Conservation (phyloP, 192 early-diverging fungal genomes). For the Coemansia sp. region DNA sequence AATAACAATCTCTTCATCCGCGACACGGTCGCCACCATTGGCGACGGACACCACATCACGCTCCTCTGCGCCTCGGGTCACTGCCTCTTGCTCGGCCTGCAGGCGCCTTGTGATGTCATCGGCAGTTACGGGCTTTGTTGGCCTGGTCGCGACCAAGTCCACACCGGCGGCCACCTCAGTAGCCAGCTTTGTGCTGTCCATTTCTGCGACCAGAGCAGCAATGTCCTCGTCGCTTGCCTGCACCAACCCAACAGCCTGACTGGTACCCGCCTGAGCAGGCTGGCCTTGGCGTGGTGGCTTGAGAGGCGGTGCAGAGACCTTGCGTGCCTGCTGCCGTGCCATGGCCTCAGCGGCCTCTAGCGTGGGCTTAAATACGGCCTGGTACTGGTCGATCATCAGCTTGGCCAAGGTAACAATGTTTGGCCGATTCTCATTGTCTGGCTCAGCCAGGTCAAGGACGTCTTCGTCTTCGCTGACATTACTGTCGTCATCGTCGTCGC, state of each 20-base stretch:
- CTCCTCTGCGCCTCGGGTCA: constrained; percentile 4
- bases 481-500: background rate
- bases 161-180: background rate
- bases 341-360: constrained; percentile 46
- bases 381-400: constrained; percentile 52
- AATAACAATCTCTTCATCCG: constrained; percentile 29
- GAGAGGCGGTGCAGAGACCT: constrained; percentile 5
- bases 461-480: constrained; percentile 30
- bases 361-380: constrained; percentile 44
- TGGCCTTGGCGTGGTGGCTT: constrained; percentile 36
- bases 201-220: constrained; percentile 38
- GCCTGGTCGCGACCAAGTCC: background rate
- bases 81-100: constrained; percentile 35
- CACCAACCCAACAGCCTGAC: background rate
- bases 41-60: background rate
- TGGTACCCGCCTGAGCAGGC: background rate
- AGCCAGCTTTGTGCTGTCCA: constrained; percentile 15
- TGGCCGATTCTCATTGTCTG: constrained; percentile 34
- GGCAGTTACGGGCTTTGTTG: constrained; percentile 23
- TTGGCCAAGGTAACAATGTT: constrained; percentile 45
- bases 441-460: constrained; percentile 16
- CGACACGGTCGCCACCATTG: background rate
- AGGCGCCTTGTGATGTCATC: constrained; percentile 44
- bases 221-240: constrained; percentile 50
- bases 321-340: constrained; percentile 23